Conservation (phyloP, 768 basidiomycete species). For the Auriscalpium orientale region DNA sequence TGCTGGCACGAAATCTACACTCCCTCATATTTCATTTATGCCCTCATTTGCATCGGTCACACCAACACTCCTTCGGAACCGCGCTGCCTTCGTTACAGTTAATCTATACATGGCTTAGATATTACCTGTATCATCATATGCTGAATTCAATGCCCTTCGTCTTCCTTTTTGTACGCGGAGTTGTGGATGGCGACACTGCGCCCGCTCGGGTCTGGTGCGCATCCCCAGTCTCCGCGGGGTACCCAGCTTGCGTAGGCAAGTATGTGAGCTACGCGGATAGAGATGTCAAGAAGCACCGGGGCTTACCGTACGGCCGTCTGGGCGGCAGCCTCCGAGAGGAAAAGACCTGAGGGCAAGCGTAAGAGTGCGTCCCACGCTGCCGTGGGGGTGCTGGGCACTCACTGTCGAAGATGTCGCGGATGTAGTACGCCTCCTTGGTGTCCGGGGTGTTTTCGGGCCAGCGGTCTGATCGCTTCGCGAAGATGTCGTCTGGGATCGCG, state of each 20-base stretch:
- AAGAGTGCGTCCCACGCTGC: not conserved
- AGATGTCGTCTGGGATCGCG: constrained; percentile 73
- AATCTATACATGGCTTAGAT: constrained; percentile 21
- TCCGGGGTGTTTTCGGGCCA: constrained; percentile 81
- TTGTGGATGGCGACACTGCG: constrained; percentile 94
- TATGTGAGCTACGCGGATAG: not conserved
- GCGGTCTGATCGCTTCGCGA: constrained; percentile 62
- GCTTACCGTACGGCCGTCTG: constrained; percentile 83
- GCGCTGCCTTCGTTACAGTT: constrained; percentile 18
- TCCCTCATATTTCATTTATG: constrained; percentile 12
- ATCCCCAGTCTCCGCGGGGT: constrained; percentile 95
- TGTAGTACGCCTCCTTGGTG: constrained; percentile 94
- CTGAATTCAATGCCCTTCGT: constrained; percentile 11
- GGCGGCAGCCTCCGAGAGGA: constrained; percentile 81
- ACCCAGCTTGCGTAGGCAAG: constrained; percentile 57
- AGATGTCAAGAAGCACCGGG: constrained; percentile 1
- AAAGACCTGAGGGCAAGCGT: constrained; percentile 43
- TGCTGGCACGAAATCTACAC: not conserved
- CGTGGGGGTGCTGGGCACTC: constrained; percentile 11
- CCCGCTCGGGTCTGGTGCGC: constrained; percentile 89
- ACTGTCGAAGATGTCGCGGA: constrained; percentile 89
- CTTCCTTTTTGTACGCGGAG: constrained; percentile 56
- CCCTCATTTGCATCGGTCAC: constrained; percentile 7
- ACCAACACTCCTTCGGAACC: constrained; percentile 10
- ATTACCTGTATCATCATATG: constrained; percentile 27